phyloP scores from a whole-genome alignment of 106 monocot genomes.

The Platanthera zijinensis region DNA sequence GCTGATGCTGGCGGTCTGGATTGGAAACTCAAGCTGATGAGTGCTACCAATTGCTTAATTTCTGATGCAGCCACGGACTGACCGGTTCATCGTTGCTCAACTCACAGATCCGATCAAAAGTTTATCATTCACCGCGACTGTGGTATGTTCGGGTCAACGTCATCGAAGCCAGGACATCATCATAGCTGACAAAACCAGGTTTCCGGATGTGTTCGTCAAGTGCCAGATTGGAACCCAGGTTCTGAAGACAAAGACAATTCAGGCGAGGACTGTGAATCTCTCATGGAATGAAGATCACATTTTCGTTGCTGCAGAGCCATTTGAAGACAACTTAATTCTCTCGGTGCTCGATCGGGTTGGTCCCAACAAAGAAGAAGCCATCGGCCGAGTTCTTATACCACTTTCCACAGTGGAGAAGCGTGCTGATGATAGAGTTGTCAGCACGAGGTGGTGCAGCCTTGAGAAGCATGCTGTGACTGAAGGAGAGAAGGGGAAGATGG shows the following conservation, averaged over 20 bases:
- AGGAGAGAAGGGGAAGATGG: slow-evolving; percentile 27
- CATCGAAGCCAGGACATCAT: slow-evolving; percentile 56
- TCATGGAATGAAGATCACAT: slow-evolving; percentile 54
- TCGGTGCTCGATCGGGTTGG: slow-evolving; percentile 37
- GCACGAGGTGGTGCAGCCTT: slow-evolving; percentile 43
- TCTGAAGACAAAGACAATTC: slow-evolving; percentile 26
- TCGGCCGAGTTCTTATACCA: slow-evolving; percentile 21
- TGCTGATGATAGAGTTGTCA: slow-evolving; percentile 18
- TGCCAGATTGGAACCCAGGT: slow-evolving; percentile 41
- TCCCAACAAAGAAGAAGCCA: slow-evolving; percentile 41
- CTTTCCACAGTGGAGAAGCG: slow-evolving; percentile 30
- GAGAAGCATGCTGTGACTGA: slow-evolving; percentile 26
- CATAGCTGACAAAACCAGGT: slow-evolving; percentile 17
- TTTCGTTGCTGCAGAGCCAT: slow-evolving; percentile 65
- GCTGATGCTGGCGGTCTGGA: slow-evolving; percentile 67
- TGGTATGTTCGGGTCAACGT: slow-evolving; percentile 64
- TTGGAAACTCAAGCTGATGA: slow-evolving; percentile 74
- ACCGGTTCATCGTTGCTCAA: background rate
- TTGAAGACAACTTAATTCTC: slow-evolving; percentile 47
- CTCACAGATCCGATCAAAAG: slow-evolving; percentile 39
- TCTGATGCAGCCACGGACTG: slow-evolving; percentile 17
- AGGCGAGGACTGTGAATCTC: slow-evolving; percentile 18
- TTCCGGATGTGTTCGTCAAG: slow-evolving; percentile 47
- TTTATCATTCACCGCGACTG: slow-evolving; percentile 58
- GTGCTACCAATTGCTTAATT: slow-evolving; percentile 40